Base-by-base conservation (phyloP, 2,329 filamentous ascomycete species). In the Sporothrix mexicana region DNA sequence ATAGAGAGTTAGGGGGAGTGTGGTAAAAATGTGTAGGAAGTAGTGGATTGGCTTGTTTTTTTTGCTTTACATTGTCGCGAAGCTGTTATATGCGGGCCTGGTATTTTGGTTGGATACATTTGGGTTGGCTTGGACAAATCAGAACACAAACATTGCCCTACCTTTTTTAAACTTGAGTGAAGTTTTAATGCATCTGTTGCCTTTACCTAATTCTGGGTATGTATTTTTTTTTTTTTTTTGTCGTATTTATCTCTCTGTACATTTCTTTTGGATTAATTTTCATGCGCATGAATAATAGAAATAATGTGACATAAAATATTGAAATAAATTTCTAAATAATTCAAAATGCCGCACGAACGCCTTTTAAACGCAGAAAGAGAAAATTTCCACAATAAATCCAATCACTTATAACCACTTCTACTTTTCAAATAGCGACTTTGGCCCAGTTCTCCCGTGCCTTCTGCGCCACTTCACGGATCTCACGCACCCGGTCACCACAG, bases 401-500 rank as follows among this genome's bases (percentile, higher is more conserved):
- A 57, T 12, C 1, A 55, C 4, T 20, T 25, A 15, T 36, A 49
- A 57, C 7, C 1, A 43, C 4, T 36, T 17, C 25, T 36, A 49
- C 5, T 17, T 25, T 15, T 82, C 69, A 81, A 12, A 75, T 76
- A 7, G 67, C 66, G 68, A 84, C 74, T 72, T 78, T 80, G 2
- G 79, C 80, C 88, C 88, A 90, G 7, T 82, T 83, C 69, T 80
- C 81, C 71, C 86, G 83, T 3, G 87, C 86, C 73, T 79, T 76
- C 70, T 87, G 81, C 20, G 88, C 87, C 64, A 81, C 81, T 72
- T 81, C 84, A 64, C 88, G 82, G 61, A 89, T 82, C 74, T 87
- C 86, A 61, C 88, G 81, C 9, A 88, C 84, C 6, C 80, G 78
- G 75, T 89, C 87, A 1, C 87, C 88, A 68, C 87, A 88, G 0